These are phyloP conservation scores for Linanthus parryae DNA, from an alignment of 148 eudicot genomes.

Conservation along the genomic window DNA sequence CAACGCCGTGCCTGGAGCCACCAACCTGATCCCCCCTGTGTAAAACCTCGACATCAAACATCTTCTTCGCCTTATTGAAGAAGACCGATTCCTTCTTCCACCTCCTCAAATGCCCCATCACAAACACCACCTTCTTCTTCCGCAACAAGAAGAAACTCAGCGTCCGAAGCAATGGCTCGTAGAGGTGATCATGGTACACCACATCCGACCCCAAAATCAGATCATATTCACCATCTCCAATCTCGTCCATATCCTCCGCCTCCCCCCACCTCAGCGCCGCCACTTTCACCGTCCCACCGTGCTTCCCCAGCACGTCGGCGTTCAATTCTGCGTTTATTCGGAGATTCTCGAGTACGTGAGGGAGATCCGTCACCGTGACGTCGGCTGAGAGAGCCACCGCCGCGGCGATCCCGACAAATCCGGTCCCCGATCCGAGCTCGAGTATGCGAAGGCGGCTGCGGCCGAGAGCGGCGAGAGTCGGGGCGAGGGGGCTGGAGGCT, in stretches of 20 bases:
- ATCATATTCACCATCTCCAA: constrained; percentile 57
- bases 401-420: constrained; percentile 70
- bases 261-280: constrained; percentile 71
- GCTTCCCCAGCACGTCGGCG: constrained; percentile 14
- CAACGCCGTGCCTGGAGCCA: constrained; percentile 60
- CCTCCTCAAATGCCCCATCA: constrained; percentile 84
- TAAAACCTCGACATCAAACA: constrained; percentile 41
- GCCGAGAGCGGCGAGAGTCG: constrained; percentile 3
- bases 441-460: constrained; percentile 44
- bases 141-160: constrained; percentile 38
- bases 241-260: constrained; percentile 41
- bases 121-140: constrained; percentile 28
- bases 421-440: constrained; percentile 88
- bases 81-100: constrained; percentile 83
- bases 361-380: constrained; percentile 74
- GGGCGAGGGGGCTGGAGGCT: constrained; percentile 19
- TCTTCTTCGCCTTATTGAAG: constrained; percentile 68
- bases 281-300: constrained; percentile 42
- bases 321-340: constrained; percentile 45
- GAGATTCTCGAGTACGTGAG: constrained; percentile 57
- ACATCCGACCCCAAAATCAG: constrained; percentile 66
- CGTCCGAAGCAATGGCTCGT: constrained; percentile 55
- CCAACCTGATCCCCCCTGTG: constrained; percentile 38
- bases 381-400: constrained; percentile 60
- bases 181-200: constrained; percentile 76